Evolutionary conservation across 768 basidiomycete genomes (phyloP).

Genomic region (Mrakia gelida): DNA sequence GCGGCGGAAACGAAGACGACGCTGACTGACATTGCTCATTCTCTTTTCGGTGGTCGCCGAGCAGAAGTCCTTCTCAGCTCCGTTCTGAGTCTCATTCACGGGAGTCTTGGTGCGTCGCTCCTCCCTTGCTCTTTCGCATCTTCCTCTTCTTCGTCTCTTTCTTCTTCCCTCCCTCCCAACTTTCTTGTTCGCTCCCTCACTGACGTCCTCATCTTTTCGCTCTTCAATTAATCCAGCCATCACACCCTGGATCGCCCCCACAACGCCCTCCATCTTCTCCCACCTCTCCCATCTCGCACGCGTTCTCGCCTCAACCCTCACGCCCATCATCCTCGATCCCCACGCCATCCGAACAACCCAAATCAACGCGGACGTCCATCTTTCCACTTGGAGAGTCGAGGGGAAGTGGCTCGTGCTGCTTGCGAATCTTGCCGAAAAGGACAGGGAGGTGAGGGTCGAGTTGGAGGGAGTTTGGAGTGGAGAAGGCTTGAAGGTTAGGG

Average conservation of each 20-base stretch:
- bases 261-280: not conserved
- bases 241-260: constrained; percentile 22
- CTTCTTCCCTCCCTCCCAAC: not conserved
- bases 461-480: not conserved
- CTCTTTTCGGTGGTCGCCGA: not conserved
- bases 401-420: not conserved
- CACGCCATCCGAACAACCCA: not conserved
- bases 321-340: constrained; percentile 3
- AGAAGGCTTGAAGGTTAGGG: not conserved
- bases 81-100: constrained; percentile 15
- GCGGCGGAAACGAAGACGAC: too few relatives aligned
- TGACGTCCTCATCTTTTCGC: not conserved
- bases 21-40: too few relatives aligned
- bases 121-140: too few relatives aligned
- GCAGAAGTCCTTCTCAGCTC: not conserved
- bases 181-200: not conserved
- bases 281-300: constrained; percentile 3
- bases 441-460: not conserved
- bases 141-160: not conserved
- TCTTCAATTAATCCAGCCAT: not conserved
- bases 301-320: not conserved
- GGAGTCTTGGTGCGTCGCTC: not conserved
- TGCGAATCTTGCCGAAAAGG: not conserved
- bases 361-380: not conserved
- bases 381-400: not conserved